These are phyloP conservation scores for Scheffersomyces stipitis DNA, from an alignment of 805 yeast genomes.

Conservation along the genomic window DNA sequence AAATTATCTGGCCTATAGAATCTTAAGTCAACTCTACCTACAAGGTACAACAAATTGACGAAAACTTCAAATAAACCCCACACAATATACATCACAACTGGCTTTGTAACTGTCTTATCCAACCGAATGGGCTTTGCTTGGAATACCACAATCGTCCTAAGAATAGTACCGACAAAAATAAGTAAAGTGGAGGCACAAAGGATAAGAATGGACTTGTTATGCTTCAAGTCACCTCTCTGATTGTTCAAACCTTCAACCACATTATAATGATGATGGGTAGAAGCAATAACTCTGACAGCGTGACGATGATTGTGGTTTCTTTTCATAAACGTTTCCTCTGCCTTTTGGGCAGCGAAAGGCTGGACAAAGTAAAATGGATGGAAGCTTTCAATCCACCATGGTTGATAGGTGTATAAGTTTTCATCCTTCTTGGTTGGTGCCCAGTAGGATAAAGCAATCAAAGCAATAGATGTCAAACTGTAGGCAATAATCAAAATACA, in stretches of 20 bases:
- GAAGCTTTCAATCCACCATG: conserved; percentile 24
- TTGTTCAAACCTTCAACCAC: conserved; percentile 15
- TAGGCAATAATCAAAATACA: conserved; percentile 13
- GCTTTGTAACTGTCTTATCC: conserved; percentile 4
- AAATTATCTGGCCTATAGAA: conserved; percentile 22
- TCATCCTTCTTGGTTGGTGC: conserved; percentile 21
- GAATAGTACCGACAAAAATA: conserved; percentile 12
- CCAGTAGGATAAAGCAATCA: conserved; percentile 20
- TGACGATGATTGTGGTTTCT: conserved; percentile 20
- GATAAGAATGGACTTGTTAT: conserved; percentile 11
- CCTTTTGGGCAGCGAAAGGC: conserved; percentile 17
- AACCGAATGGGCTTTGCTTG: conserved; percentile 3
- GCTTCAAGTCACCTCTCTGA: conserved; percentile 16
- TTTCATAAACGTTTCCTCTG: conserved; percentile 20
- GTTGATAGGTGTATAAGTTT: conserved; percentile 19
- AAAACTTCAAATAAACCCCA: conserved; percentile 21
- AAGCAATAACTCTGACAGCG: conserved; percentile 22
- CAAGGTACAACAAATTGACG: conserved; percentile 14
- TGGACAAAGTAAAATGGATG: conserved; percentile 18
- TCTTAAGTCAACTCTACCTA: conserved; percentile 20
- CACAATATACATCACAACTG: conserved; percentile 14
- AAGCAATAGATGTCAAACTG: conserved; percentile 12
- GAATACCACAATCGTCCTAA: conserved; percentile 9
- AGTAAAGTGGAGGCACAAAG: conserved; percentile 9
- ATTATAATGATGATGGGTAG: conserved; percentile 19